Conservation (phyloP, 2,329 filamentous ascomycete genomes). For the Fusarium buharicum region DNA sequence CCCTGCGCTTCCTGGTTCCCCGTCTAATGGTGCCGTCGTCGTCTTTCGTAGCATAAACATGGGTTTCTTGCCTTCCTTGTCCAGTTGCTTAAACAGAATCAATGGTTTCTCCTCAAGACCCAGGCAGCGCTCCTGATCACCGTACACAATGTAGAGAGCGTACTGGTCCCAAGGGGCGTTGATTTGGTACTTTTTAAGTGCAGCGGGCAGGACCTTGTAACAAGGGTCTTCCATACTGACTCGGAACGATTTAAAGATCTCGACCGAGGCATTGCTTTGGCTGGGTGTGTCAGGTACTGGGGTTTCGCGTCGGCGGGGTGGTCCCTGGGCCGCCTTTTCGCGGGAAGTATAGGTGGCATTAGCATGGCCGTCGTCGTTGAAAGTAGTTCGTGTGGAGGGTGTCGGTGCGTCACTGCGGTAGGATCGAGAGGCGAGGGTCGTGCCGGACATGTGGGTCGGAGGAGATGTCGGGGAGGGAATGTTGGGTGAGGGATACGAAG, state of each 20-base stretch:
- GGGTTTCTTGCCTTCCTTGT: slow-evolving; percentile 96
- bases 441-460: slow-evolving; percentile 62
- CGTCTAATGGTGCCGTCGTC: slow-evolving; percentile 64
- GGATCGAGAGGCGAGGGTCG: slow-evolving; percentile 69
- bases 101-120: slow-evolving; percentile 92
- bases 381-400: slow-evolving; percentile 64
- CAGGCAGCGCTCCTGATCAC: slow-evolving; percentile 95
- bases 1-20: slow-evolving; percentile 65
- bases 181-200: slow-evolving; percentile 98
- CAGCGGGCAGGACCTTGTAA: slow-evolving; percentile 94
- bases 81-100: slow-evolving; percentile 95
- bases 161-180: slow-evolving; percentile 98
- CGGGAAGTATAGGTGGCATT: slow-evolving; percentile 44
- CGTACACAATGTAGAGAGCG: slow-evolving; percentile 96
- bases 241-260: slow-evolving; percentile 99
- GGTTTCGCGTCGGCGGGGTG: slow-evolving; percentile 69
- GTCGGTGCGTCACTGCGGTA: slow-evolving; percentile 68
- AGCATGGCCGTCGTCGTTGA: slow-evolving; percentile 60
- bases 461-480: slow-evolving; percentile 77
- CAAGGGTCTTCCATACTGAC: slow-evolving; percentile 98
- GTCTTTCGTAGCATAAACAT: slow-evolving; percentile 97
- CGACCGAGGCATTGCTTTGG: slow-evolving; percentile 72
- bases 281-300: slow-evolving; percentile 70
- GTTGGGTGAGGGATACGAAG: slow-evolving; percentile 70
- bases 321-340: slow-evolving; percentile 49